Percentiles rank a stretch among this genome's conserved stretches.
phyloP scores from a whole-genome alignment of 139 green algal genomes.

The Trebouxia sp. region DNA sequence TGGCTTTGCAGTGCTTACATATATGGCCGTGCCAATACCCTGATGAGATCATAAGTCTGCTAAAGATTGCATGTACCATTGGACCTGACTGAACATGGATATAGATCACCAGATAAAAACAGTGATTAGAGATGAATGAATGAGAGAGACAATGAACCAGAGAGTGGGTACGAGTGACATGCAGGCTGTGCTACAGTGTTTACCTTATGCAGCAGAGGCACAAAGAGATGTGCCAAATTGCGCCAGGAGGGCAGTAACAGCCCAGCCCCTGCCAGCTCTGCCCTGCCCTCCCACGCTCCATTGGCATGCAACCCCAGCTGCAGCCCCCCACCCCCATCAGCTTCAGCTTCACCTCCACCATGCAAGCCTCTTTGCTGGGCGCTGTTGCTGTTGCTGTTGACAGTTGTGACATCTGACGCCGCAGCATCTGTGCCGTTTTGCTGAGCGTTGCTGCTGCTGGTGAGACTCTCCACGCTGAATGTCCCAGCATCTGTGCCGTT shows the following conservation, averaged over 20 bases:
- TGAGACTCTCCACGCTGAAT: too few relatives aligned
- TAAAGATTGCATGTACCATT: background rate
- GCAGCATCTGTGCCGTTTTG: background rate
- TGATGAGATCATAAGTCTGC: background rate
- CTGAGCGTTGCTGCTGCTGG: too few relatives aligned
- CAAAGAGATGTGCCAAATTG: conserved; percentile 43
- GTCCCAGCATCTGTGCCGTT: too few relatives aligned
- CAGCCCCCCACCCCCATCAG: background rate
- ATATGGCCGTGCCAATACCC: background rate
- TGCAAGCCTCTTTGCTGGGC: too few relatives aligned
- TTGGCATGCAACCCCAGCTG: conserved; percentile 37
- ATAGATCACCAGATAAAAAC: background rate
- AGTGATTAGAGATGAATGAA: background rate
- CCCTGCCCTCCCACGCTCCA: conserved; percentile 32
- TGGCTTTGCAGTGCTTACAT: background rate
- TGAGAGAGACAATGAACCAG: background rate
- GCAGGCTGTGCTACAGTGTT: background rate
- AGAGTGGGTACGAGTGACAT: background rate
- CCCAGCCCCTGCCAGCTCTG: conserved; percentile 33
- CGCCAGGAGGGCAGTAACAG: conserved; percentile 47
- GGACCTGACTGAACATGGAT: background rate
- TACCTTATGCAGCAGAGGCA: conserved; percentile 45
- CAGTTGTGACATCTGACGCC: background rate
- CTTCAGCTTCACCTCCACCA: background rate
- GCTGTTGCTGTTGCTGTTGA: background rate